Conservation (phyloP, 805 yeast genomes). For the Teunomyces gatunensis region DNA sequence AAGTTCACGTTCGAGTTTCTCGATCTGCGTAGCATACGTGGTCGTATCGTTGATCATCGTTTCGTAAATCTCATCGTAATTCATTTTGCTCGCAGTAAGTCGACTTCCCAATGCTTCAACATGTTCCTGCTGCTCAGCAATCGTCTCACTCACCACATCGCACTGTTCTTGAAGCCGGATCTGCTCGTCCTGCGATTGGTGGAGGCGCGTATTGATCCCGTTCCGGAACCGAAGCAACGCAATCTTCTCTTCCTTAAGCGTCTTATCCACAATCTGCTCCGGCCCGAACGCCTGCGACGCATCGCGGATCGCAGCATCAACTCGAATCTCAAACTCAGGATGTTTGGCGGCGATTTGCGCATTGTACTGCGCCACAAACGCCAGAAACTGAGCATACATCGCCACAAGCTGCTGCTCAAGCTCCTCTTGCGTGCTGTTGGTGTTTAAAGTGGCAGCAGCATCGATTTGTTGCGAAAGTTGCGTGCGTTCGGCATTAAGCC, state of each 20-base stretch:
- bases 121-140: conserved; percentile 55
- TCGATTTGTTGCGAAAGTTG: conserved; percentile 55
- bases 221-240: conserved; percentile 28
- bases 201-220: conserved; percentile 43
- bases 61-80: conserved; percentile 56
- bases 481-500: conserved; percentile 60
- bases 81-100: conserved; percentile 49
- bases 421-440: conserved; percentile 39
- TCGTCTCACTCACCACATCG: conserved; percentile 53
- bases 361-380: not conserved
- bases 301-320: not conserved
- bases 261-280: conserved; percentile 41
- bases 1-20: conserved; percentile 58
- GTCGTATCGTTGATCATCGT: conserved; percentile 52
- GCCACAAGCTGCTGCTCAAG: conserved; percentile 23
- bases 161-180: conserved; percentile 57
- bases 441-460: conserved; percentile 39
- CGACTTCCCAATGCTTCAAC: conserved; percentile 58
- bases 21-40: conserved; percentile 61
- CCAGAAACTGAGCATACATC: not conserved
- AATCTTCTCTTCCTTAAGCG: conserved; percentile 46
- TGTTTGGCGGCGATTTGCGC: not conserved
- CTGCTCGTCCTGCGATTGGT: conserved; percentile 53
- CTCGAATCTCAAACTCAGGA: not conserved
- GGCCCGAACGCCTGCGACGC: conserved; percentile 16